Conservation (phyloP, 805 yeast species). For the Saccharomycopsis oosterbeekiorum region DNA sequence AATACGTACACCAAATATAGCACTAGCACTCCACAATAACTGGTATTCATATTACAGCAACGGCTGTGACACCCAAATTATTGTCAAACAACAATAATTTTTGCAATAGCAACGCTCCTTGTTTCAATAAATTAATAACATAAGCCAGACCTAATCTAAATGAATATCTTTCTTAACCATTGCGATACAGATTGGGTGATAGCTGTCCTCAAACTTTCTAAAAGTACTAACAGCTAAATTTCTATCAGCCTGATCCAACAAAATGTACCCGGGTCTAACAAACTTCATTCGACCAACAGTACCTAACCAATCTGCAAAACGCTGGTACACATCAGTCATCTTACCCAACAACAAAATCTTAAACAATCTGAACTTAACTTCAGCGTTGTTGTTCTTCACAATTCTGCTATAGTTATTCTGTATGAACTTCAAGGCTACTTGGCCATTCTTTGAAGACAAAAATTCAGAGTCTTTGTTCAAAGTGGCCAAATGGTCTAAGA, state of each 20-base stretch:
- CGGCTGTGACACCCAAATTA: too few relatives aligned
- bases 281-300: constrained; percentile 93
- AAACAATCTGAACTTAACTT: constrained; percentile 71
- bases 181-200: constrained; percentile 78
- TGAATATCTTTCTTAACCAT: constrained; percentile 67
- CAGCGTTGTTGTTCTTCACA: constrained; percentile 58
- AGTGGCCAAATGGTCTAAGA: constrained; percentile 57
- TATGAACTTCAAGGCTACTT: constrained; percentile 27
- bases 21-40: too few relatives aligned
- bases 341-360: constrained; percentile 52
- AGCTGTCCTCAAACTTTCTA: constrained; percentile 43
- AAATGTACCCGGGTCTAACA: constrained; percentile 75
- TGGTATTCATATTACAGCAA: too few relatives aligned
- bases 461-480: constrained; percentile 37
- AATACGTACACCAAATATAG: too few relatives aligned
- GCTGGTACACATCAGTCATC: constrained; percentile 35
- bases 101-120: too few relatives aligned
- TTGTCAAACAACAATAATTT: too few relatives aligned
- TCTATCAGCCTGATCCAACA: constrained; percentile 54
- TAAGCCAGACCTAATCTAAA: background rate
- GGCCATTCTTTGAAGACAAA: constrained; percentile 27
- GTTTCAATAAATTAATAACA: too few relatives aligned
- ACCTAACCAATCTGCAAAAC: constrained; percentile 75
- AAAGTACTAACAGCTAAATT: constrained; percentile 59
- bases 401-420: constrained; percentile 32